phyloP scores from a whole-genome alignment of 1,139 yeast species.

The Suhomyces taliae region DNA sequence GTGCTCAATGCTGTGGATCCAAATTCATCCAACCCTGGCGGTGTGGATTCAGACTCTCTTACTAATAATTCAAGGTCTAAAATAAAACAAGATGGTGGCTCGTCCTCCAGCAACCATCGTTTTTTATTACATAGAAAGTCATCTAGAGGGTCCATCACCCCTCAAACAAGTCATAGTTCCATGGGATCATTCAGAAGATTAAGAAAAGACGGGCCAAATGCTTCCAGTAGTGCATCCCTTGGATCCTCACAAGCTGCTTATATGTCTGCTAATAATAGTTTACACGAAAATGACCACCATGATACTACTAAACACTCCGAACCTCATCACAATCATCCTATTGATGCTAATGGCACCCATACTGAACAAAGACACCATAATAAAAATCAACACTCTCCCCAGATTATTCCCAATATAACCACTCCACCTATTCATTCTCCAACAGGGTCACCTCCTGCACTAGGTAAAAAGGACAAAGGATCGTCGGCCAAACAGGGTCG shows the following conservation, averaged over 20 bases:
- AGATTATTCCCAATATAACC: not conserved
- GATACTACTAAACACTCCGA: not conserved
- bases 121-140: slow-evolving; percentile 9
- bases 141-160: slow-evolving; percentile 12
- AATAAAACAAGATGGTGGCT: no score
- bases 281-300: not conserved
- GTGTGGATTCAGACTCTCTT: no score
- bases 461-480: slow-evolving; percentile 1
- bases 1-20: no score
- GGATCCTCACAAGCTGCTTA: not conserved
- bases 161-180: slow-evolving; percentile 12
- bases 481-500: not conserved
- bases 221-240: not conserved
- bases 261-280: not conserved
- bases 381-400: not conserved
- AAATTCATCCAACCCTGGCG: no score
- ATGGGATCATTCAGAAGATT: not conserved
- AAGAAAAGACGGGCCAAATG: not conserved
- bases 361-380: no score
- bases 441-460: not conserved
- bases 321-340: not conserved
- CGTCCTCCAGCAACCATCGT: slow-evolving; percentile 2
- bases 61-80: no score
- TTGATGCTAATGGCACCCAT: no score
- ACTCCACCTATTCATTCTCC: slow-evolving; percentile 1